Evolutionary conservation across 2,329 filamentous ascomycete species (phyloP), one percentile per base, ranked within the genome.

Genomic region (Talaromyces rugulosus): DNA sequence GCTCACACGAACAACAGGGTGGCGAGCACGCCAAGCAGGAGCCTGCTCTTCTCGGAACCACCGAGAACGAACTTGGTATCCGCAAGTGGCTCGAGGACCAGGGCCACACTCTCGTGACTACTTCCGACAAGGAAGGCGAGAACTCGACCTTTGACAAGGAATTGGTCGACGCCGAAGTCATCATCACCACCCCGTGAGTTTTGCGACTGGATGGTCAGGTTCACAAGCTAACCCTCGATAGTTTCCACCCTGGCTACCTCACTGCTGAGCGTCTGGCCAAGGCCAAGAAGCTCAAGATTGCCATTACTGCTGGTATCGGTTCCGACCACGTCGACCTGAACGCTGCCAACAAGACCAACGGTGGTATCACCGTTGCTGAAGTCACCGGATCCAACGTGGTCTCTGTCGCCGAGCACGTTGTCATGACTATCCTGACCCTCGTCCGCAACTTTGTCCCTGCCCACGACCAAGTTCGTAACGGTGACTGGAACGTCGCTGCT

Each of bases 371-470:
- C 70, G 95, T 99, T 65, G 93, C 92, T 67, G 95, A 99, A 80
- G 95, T 99, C 68, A 99, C 95, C 9, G 95, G 95, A 75, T 96
- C 90, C 82, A 99, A 99, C 78, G 95, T 99, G 72, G 93, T 97
- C 72, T 98, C 95, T 58, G 95, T 99, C 67, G 95, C 95, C 64
- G 95, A 99, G 87, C 95, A 99, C 82, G 95, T 99, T 71, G 81
- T 99, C 82, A 98, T 99, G 95, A 99, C 95, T 78, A 98, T 98
- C 80, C 90, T 99, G 58, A 80, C 89, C 67, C 89, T 99, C 59
- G 89, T 98, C 78, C 93, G 95, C 83, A 99, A 99, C 89, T 99
- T 97, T 75, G 92, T 96, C 59, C 95, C 95, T 68, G 93, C 95
- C 59, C 95, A 98, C 83, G 93, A 98, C 84, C 88, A 92, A 85